Evolutionary conservation across 2,329 filamentous ascomycete species (phyloP).

Genomic region (Paracorniculantispora psalliotae): DNA sequence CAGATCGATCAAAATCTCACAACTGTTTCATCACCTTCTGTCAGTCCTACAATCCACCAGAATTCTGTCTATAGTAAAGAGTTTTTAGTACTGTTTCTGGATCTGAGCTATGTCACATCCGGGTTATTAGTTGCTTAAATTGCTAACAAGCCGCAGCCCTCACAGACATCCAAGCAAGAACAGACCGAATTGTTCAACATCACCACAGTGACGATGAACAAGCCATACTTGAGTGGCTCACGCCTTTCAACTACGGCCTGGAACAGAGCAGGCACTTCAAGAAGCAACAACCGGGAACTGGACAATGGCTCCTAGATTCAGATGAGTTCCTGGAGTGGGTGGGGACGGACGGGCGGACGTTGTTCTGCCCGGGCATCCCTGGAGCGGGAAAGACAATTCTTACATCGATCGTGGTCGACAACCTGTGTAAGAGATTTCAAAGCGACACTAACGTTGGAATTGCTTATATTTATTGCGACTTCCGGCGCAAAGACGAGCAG

Average conservation of each 20-base stretch:
- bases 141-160: neutral
- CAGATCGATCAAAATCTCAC: too few relatives aligned
- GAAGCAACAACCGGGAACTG: slow-evolving; percentile 30
- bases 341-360: slow-evolving; percentile 16
- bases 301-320: slow-evolving; percentile 38
- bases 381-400: slow-evolving; percentile 12
- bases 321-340: slow-evolving; percentile 27
- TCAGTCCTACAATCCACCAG: too few relatives aligned
- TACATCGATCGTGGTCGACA: neutral
- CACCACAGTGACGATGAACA: neutral
- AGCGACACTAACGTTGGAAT: slow-evolving; percentile 13
- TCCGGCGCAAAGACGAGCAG: neutral
- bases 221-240: slow-evolving; percentile 32
- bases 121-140: neutral
- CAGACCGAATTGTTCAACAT: neutral
- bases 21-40: neutral
- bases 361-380: slow-evolving; percentile 35
- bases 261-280: slow-evolving; percentile 33
- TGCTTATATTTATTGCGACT: neutral
- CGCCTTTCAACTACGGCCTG: slow-evolving; percentile 26
- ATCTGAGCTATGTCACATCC: too few relatives aligned
- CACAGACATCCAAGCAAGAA: neutral
- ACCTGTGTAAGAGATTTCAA: slow-evolving; percentile 14
- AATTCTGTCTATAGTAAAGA: neutral
- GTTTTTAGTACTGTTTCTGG: too few relatives aligned